Conservation (phyloP, 2,329 filamentous ascomycete species). For the Colletotrichum lini region DNA sequence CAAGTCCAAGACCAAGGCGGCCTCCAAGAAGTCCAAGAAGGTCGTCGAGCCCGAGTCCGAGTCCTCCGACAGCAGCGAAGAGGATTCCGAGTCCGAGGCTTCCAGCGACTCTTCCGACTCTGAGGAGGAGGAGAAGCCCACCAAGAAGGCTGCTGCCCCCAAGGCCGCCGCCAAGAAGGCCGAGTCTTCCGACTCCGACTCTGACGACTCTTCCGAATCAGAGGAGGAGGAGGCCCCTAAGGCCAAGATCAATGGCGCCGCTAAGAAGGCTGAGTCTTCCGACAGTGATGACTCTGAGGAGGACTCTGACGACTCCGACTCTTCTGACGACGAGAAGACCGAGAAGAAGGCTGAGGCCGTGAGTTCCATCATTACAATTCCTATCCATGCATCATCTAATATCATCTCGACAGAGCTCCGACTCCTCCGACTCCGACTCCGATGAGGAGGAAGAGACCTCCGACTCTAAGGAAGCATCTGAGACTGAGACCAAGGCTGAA, state of each 20-base stretch:
- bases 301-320: constrained; percentile 49
- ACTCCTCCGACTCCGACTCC: constrained; percentile 52
- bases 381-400: constrained; percentile 15
- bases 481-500: constrained; percentile 62
- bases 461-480: constrained; percentile 49
- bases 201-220: constrained; percentile 51
- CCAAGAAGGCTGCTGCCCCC: constrained; percentile 42
- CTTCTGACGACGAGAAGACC: constrained; percentile 49
- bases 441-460: constrained; percentile 53
- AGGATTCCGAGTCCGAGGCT: constrained; percentile 15
- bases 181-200: constrained; percentile 37
- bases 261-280: constrained; percentile 52
- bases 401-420: constrained; percentile 36
- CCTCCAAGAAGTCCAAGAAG: constrained; percentile 61
- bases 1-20: constrained; percentile 77
- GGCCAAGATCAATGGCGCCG: constrained; percentile 47
- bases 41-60: constrained; percentile 52
- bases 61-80: constrained; percentile 39
- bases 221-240: constrained; percentile 55
- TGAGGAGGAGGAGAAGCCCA: constrained; percentile 47
- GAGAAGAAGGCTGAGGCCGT: constrained; percentile 44
- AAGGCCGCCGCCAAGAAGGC: constrained; percentile 44
- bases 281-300: constrained; percentile 46
- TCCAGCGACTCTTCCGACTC: constrained; percentile 48
- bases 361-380: constrained; percentile 8